Evolutionary conservation across 768 basidiomycete genomes (phyloP), one percentile per base, ranked within the genome.

Genomic region (Xerocomellus amylosporus): DNA sequence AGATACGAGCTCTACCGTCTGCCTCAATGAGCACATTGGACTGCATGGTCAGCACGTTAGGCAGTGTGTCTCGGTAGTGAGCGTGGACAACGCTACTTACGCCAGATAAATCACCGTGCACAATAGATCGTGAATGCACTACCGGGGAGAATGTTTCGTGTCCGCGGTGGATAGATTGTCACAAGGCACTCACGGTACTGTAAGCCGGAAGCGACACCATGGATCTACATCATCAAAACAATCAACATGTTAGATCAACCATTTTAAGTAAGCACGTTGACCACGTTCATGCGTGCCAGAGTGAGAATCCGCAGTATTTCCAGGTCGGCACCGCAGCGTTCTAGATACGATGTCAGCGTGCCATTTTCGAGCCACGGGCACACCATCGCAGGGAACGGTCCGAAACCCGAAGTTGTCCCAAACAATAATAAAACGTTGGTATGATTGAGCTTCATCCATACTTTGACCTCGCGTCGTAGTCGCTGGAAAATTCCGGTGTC

Each of bases 391-490:
- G 41, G 42, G 30, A 44, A 44, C 13, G 36, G 42, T 9, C 51
- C 43, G 5, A 46, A 46, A 17, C 37, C 44, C 7, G 37, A 52
- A 22, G 42, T 37, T 28, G 30, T 51, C n/a, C 51, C 24, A 36
- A 52, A 45, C 20, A 46, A 33, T 6, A 30, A 8, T 10, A 58
- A 13, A 38, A 58, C 40, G 13, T 41, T 50, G 20, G 33, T 1
- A 33, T 56, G 54, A 4, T 38, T 26, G 28, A 58, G 49, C 20
- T 42, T 58, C 49, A 33, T 39, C 57, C 57, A 56, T 20, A 56
- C 34, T n/a, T 39, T 24, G 12, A 51, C 19, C 28, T 58, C 54
- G 5, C 40, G 39, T 43, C 28, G 40, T 10, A 58, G 31, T 26
- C 44, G 30, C 57, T 56, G 17, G 24, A 19, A 49, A 15, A 50